A percentile compares a stretch with the other conserved stretches of the same genome.
These are phyloP conservation scores for Monilinia aucupariae DNA, from an alignment of 2,329 filamentous ascomycete genomes.

Conservation along the genomic window DNA sequence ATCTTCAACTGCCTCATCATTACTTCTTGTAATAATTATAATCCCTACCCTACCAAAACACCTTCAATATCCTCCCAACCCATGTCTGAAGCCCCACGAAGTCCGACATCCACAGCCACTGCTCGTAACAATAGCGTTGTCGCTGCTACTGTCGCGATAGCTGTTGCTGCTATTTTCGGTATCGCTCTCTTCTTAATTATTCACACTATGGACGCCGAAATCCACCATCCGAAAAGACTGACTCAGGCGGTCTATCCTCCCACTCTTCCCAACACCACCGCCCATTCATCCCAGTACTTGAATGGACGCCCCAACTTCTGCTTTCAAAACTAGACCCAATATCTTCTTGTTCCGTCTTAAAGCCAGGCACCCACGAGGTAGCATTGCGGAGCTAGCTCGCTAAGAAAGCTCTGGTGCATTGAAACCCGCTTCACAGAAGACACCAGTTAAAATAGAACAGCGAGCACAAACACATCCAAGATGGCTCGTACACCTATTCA, in stretches of 20 bases:
- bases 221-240: background rate
- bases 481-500: background rate
- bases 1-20: background rate
- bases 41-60: background rate
- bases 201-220: background rate
- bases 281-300: constrained; percentile 14
- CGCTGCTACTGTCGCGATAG: background rate
- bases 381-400: constrained; percentile 10
- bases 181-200: background rate
- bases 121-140: background rate
- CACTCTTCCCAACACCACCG: constrained; percentile 14
- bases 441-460: background rate
- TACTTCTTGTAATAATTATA: background rate
- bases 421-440: background rate
- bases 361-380: background rate
- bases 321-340: background rate
- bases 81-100: background rate
- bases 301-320: background rate
- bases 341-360: background rate
- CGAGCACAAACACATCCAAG: background rate
- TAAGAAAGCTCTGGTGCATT: background rate
- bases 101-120: background rate
- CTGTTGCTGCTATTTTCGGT: background rate
- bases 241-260: constrained; percentile 8
- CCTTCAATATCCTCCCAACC: background rate